phyloP scores from a whole-genome alignment of 768 basidiomycete genomes.

The Hemileccinum impolitum region DNA sequence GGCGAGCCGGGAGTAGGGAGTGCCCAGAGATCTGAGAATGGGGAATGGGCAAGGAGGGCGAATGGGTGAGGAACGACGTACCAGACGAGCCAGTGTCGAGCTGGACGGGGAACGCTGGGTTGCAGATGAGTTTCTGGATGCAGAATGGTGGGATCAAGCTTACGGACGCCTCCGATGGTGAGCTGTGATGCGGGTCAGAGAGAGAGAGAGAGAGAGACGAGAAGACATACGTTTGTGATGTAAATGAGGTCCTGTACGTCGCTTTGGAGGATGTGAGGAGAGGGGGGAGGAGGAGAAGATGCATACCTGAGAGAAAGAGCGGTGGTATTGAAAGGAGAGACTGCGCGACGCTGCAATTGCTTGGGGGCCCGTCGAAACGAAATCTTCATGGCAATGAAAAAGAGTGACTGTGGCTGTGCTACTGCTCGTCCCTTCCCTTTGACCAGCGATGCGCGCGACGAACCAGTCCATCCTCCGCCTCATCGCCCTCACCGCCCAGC shows the following conservation, averaged over 20 bases:
- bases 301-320: constrained; percentile 23
- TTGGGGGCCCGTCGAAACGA: too few species aligned
- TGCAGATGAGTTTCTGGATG: constrained; percentile 1
- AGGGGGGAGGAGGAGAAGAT: not conserved
- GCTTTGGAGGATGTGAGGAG: constrained; percentile 33
- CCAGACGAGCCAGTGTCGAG: constrained; percentile 74
- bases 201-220: not conserved
- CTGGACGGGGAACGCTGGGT: constrained; percentile 66
- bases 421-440: not conserved
- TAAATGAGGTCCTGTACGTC: constrained; percentile 77
- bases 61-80: not conserved
- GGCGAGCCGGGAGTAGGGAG: constrained; percentile 44
- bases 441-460: constrained; percentile 41
- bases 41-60: not conserved
- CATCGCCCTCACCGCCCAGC: constrained; percentile 65
- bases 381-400: too few species aligned
- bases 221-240: constrained; percentile 60
- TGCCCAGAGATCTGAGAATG: constrained; percentile 65
- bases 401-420: constrained; percentile 17
- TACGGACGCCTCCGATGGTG: constrained; percentile 60
- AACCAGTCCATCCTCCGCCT: constrained; percentile 67
- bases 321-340: constrained; percentile 18
- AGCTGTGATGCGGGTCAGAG: constrained; percentile 42
- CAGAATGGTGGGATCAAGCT: constrained; percentile 8
- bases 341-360: not conserved